Evolutionary conservation across 352 stramenopile genomes (phyloP).

Genomic region (Achlya hypogyna): DNA sequence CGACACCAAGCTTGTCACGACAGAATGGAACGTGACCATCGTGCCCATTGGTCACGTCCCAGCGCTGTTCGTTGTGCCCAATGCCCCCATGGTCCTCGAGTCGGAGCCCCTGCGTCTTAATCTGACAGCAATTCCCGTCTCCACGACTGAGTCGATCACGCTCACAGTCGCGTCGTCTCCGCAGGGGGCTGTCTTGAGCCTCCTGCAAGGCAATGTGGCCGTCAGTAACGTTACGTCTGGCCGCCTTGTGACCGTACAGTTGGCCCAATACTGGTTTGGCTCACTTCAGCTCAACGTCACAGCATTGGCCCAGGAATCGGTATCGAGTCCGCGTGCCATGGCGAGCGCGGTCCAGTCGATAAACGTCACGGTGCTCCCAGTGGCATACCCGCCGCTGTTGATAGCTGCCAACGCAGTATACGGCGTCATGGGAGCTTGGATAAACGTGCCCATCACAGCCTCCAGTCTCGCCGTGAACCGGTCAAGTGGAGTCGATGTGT

Average conservation of each 20-base stretch:
- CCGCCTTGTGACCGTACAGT: not conserved
- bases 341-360: not conserved
- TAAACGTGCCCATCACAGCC: not conserved
- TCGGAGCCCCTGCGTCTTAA: not conserved
- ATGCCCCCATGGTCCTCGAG: not conserved
- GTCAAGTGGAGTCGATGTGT: not conserved
- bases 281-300: not conserved
- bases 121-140: not conserved
- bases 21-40: slow-evolving; percentile 1
- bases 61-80: not conserved
- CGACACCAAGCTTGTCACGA: not conserved
- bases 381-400: slow-evolving; percentile 3
- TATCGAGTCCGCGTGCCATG: not conserved
- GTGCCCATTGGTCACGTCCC: not conserved
- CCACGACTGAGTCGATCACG: not conserved
- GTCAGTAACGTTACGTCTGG: not conserved
- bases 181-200: not conserved
- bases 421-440: not conserved
- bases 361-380: not conserved
- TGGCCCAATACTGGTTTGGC: slow-evolving; percentile 1
- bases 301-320: not conserved
- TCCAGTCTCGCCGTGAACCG: not conserved
- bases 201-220: not conserved
- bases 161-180: not conserved
- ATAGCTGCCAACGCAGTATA: not conserved